Evolutionary conservation across 768 basidiomycete genomes (phyloP).

Genomic region (Pilatotrama ljubarskyi): DNA sequence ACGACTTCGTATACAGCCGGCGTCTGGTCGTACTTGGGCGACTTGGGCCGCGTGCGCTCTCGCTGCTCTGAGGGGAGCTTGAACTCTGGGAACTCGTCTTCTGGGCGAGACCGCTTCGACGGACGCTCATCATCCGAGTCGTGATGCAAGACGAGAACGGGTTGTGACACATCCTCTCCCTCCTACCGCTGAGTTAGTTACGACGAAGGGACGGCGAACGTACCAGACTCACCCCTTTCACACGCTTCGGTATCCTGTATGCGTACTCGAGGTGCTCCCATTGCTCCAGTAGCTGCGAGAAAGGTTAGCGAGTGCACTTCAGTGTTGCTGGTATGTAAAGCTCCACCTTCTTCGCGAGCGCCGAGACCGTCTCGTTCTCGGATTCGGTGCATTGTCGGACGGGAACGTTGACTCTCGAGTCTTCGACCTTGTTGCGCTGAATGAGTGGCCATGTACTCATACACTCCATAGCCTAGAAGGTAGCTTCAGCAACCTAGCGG

Average conservation of each 20-base stretch:
- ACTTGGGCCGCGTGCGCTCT: not conserved
- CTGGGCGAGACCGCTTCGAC: constrained; percentile 20
- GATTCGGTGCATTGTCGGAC: constrained; percentile 56
- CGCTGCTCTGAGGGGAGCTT: constrained; percentile 2
- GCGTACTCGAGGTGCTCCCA: constrained; percentile 80
- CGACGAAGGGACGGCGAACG: not conserved
- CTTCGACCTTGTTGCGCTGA: constrained; percentile 89
- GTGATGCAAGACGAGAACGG: constrained; percentile 3
- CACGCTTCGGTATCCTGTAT: constrained; percentile 84
- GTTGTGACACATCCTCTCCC: constrained; percentile 19
- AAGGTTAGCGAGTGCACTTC: not conserved
- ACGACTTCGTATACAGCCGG: not conserved
- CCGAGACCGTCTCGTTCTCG: constrained; percentile 56
- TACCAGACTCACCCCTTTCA: constrained; percentile 39
- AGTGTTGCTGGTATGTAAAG: not conserved
- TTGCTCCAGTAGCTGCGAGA: constrained; percentile 63
- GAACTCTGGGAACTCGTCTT: constrained; percentile 21
- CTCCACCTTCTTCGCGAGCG: constrained; percentile 63
- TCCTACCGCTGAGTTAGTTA: constrained; percentile 24
- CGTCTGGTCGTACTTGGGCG: not conserved
- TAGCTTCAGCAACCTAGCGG: no score
- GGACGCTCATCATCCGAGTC: constrained; percentile 17
- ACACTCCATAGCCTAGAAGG: constrained; percentile 57
- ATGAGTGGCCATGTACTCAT: constrained; percentile 80
- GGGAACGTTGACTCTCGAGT: constrained; percentile 61